Conservation (phyloP, 345 rosid genomes). For the Erucastrum elatum region DNA sequence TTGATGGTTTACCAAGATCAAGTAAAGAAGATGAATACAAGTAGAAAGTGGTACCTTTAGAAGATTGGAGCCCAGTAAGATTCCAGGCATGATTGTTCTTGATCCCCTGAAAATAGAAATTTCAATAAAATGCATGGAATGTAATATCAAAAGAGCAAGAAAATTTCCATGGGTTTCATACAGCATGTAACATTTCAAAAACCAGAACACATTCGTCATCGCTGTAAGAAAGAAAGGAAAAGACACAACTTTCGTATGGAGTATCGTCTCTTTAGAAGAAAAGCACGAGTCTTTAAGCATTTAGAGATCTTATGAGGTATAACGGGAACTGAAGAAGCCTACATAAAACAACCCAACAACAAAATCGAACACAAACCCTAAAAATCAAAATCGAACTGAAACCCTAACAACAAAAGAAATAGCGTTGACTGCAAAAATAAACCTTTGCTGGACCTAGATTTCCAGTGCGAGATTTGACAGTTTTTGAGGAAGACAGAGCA, state of each 20-base stretch:
- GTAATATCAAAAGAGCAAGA: not conserved
- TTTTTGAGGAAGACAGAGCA: not conserved
- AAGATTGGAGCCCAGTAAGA: not conserved
- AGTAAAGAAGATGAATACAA: not conserved
- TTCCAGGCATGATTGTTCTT: conserved; percentile 4
- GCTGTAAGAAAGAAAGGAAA: not conserved
- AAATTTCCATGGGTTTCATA: not conserved
- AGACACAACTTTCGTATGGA: not conserved
- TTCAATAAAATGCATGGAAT: not conserved
- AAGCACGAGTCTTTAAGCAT: not conserved
- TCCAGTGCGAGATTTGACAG: not conserved
- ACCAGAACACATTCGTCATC: not conserved
- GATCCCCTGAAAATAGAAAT: not conserved
- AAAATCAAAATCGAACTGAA: not conserved
- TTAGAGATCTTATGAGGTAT: not conserved
- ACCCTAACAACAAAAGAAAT: not conserved
- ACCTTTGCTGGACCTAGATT: not conserved
- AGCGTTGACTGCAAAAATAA: not conserved
- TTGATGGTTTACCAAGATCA: not conserved
- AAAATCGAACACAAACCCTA: not conserved
- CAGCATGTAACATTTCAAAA: not conserved
- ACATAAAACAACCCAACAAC: not conserved
- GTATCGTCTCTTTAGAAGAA: not conserved
- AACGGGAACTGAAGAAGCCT: not conserved
- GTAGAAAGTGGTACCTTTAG: not conserved